Base-by-base conservation (phyloP, 371 early-diverging fungal genomes). In the Mortierella sp. region DNA sequence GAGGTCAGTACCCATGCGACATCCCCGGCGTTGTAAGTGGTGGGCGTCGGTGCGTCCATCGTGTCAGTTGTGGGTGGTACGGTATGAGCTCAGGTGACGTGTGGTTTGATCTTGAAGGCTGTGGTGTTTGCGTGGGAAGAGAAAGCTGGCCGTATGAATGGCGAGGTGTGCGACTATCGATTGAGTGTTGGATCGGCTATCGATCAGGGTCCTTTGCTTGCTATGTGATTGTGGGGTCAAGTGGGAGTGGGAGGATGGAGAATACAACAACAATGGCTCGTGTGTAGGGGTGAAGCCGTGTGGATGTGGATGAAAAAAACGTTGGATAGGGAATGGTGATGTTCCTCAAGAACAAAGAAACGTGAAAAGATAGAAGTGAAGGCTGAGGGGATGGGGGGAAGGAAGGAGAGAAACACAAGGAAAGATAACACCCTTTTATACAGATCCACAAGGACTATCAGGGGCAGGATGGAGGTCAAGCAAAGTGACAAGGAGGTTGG, bases 1-100 rank as follows among this genome's bases (percentile, higher is more conserved):
- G 86, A 85, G 16, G 81, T 72, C 39, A 92, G 67, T 19, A 90
- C 78, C 88, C 90, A 93, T 17, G 88, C 86, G 34, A 88, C 87
- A 59, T 93, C 91, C 45, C 92, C 93, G 39, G 85, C 74, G 60
- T 83, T 70, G 57, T 78, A 83, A n/a, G 40, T 48, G 21, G 21
- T 24, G 24, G 60, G 53, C 74, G 67, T 74, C 17, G 25, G 10
- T 49, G 49, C 37, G 44, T 54, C 28, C 40, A 21, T 65, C n/a
- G 19, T 19, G 6, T 34, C 4, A 57, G 4, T n/a, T 17, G 16
- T 39, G 39, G n/a, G n/a, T n/a, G n/a, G n/a, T n/a, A n/a, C 17
- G 51, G 28, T 37, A 21, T 46, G 47, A 44, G 62, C 47, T 45
- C 54, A 54, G 40, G 47, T 47, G 62, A 40, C 48, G 47, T 40